Conservation (phyloP, 768 basidiomycete genomes). For the Rhodocollybia butyracea region DNA sequence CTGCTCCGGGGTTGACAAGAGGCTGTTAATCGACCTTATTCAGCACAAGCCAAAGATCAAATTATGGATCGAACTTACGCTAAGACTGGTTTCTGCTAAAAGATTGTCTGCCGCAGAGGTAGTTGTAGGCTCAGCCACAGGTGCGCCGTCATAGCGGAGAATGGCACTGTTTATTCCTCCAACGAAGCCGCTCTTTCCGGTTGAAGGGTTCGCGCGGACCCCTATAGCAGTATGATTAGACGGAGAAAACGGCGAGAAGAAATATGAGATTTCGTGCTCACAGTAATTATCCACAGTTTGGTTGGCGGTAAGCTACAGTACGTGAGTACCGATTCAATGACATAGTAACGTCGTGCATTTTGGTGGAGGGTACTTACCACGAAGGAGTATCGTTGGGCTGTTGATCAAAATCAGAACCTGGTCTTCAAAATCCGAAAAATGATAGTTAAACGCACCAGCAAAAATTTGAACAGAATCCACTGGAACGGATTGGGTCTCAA, state of each 20-base stretch:
- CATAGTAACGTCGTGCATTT: too few species aligned
- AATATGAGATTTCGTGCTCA: not conserved
- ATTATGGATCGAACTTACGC: not conserved
- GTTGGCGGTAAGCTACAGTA: constrained; percentile 26
- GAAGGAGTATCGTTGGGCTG: constrained; percentile 41
- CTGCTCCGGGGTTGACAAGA: not conserved
- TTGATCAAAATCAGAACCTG: not conserved
- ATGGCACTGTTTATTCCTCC: constrained; percentile 47
- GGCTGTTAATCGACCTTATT: not conserved
- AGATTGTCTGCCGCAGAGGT: not conserved
- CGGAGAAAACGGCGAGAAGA: not conserved
- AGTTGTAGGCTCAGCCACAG: not conserved
- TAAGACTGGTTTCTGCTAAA: not conserved
- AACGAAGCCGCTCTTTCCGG: constrained; percentile 24
- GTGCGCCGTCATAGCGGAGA: constrained; percentile 47
- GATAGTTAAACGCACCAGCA: constrained; percentile 13
- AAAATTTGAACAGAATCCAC: constrained; percentile 38
- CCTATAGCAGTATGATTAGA: constrained; percentile 8
- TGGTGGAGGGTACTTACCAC: constrained; percentile 24
- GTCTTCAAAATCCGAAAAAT: not conserved
- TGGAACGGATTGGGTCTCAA: constrained; percentile 25
- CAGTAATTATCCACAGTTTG: constrained; percentile 50
- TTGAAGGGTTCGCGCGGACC: constrained; percentile 34
- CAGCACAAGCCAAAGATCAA: not conserved
- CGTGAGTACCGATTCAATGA: not conserved